Conservation (phyloP, 2,329 filamentous ascomycete genomes). For the Albophoma yamanashiensis region DNA sequence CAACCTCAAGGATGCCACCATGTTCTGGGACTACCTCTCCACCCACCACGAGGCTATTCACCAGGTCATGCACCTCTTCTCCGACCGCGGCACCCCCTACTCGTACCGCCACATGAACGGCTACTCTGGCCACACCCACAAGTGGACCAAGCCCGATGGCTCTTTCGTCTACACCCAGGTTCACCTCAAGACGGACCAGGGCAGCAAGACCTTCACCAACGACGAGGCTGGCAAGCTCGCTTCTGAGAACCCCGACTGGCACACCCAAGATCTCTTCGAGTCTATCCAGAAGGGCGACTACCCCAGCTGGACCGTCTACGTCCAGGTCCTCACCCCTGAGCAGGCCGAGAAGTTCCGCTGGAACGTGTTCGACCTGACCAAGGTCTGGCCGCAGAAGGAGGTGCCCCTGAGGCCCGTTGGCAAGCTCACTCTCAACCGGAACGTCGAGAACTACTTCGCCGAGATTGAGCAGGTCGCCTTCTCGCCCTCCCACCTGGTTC, state of each 20-base stretch:
- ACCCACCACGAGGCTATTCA: conserved; percentile 53
- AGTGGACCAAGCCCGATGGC: conserved; percentile 55
- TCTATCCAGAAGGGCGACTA: conserved; percentile 50
- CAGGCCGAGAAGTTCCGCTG: conserved; percentile 49
- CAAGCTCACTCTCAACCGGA: conserved; percentile 53
- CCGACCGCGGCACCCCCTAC: conserved; percentile 54
- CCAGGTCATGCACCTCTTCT: conserved; percentile 55
- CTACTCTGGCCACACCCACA: conserved; percentile 57
- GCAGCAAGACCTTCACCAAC: conserved; percentile 47
- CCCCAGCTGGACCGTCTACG: conserved; percentile 52
- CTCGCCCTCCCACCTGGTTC: conserved; percentile 52
- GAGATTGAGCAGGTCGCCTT: conserved; percentile 62
- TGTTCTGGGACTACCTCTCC: conserved; percentile 38
- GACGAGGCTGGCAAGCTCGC: conserved; percentile 44
- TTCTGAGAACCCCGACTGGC: conserved; percentile 49
- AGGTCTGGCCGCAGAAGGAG: conserved; percentile 55
- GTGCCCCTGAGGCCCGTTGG: conserved; percentile 52
- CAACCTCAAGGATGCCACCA: conserved; percentile 58
- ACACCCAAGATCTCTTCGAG: conserved; percentile 54
- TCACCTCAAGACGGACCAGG: conserved; percentile 53
- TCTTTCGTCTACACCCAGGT: conserved; percentile 56
- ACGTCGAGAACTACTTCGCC: conserved; percentile 56
- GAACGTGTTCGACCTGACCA: conserved; percentile 60
- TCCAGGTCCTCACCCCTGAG: conserved; percentile 52
- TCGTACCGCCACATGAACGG: conserved; percentile 58